These are phyloP conservation scores for Entrophospora sp. DNA, from an alignment of 192 early-diverging fungal genomes.

Conservation along the genomic window DNA sequence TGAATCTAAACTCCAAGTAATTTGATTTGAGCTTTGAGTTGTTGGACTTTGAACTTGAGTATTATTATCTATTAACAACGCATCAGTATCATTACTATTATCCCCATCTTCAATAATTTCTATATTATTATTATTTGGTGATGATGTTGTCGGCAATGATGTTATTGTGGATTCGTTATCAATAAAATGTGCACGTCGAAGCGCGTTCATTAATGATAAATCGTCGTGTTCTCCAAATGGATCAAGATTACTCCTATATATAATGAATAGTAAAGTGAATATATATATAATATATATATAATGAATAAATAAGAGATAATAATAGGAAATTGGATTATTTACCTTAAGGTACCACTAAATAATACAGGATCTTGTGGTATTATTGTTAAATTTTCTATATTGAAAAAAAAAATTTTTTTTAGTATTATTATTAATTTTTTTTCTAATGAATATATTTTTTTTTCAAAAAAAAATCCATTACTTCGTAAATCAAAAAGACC, in stretches of 20 bases:
- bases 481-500: constrained; percentile 43
- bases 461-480: no score
- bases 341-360: constrained; percentile 55
- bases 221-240: constrained; percentile 75
- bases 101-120: neutral
- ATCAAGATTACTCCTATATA: constrained; percentile 69
- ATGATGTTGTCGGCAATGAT: no score
- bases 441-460: no score
- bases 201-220: constrained; percentile 60
- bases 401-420: no score
- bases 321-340: neutral
- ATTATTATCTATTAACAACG: no score
- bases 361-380: constrained; percentile 71
- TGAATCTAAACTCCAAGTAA: constrained; percentile 48
- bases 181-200: constrained; percentile 65
- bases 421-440: no score
- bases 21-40: constrained; percentile 24
- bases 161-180: constrained; percentile 19
- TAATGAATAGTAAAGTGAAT: neutral
- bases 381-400: constrained; percentile 55
- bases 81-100: neutral
- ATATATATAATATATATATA: neutral
- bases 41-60: no score
- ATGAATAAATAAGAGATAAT: neutral
- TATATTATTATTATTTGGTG: constrained; percentile 6